Conservation (phyloP, 352 stramenopile genomes). For the Elongisporangium anandrum region DNA sequence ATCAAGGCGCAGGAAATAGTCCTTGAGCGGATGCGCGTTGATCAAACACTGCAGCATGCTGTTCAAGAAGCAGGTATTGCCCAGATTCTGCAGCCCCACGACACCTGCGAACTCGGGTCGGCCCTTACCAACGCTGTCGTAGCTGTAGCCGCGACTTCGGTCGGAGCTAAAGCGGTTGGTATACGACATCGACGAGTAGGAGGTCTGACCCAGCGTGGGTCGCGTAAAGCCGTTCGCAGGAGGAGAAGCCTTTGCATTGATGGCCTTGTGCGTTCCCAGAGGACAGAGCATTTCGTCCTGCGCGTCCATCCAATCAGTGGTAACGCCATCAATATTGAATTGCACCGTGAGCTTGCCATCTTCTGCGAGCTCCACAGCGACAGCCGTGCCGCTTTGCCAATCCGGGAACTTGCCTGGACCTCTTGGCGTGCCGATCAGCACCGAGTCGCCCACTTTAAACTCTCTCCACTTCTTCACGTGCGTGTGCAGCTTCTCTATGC, state of each 20-base stretch:
- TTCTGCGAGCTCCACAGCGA: slow-evolving; percentile 19
- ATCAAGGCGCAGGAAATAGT: slow-evolving; percentile 90
- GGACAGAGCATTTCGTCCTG: slow-evolving; percentile 64
- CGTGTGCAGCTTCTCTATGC: slow-evolving; percentile 90
- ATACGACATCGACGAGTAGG: slow-evolving; percentile 16
- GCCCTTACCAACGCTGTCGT: slow-evolving; percentile 37
- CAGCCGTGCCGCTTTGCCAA: slow-evolving; percentile 51
- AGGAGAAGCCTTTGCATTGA: slow-evolving; percentile 25
- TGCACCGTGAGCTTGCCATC: slow-evolving; percentile 28
- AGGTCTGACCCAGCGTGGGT: too few species aligned
- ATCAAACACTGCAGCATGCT: slow-evolving; percentile 92
- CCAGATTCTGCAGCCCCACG: slow-evolving; percentile 71
- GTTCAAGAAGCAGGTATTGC: slow-evolving; percentile 86
- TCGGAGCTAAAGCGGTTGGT: slow-evolving; percentile 18
- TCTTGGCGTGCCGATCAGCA: slow-evolving; percentile 43
- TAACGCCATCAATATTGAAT: slow-evolving; percentile 36
- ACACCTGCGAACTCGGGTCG: slow-evolving; percentile 56
- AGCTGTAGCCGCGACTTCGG: slow-evolving; percentile 25
- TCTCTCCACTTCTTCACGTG: slow-evolving; percentile 65
- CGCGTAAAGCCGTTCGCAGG: background rate
- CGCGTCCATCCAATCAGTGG: slow-evolving; percentile 39
- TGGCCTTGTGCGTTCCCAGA: slow-evolving; percentile 49
- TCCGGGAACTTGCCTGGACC: slow-evolving; percentile 30
- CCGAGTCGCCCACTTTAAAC: slow-evolving; percentile 46
- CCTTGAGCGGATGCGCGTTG: slow-evolving; percentile 88